Conservation (phyloP, 441 rosid species). For the Pelargonium australe region DNA sequence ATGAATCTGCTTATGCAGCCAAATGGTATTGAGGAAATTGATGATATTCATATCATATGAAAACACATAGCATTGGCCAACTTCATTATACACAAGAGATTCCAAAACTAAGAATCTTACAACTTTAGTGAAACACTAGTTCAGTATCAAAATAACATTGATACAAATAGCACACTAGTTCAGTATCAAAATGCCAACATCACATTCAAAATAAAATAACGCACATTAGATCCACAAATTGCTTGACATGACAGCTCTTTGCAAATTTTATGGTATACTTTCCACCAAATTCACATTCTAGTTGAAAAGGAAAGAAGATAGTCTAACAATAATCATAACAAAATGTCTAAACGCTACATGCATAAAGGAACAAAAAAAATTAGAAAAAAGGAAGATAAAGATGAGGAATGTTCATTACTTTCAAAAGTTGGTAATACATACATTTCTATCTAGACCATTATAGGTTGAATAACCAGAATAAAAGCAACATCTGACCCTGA, state of each 20-base stretch:
- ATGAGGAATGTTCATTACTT: conserved; percentile 21
- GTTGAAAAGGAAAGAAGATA: neutral
- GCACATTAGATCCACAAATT: neutral
- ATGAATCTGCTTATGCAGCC: conserved; percentile 23
- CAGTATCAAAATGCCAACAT: conserved; percentile 5
- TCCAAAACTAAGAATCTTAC: conserved; percentile 6
- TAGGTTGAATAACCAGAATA: conserved; percentile 21
- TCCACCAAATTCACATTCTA: neutral
- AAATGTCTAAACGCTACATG: conserved; percentile 1
- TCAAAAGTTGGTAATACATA: conserved; percentile 29
- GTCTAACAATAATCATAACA: neutral
- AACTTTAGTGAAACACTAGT: conserved; percentile 1
- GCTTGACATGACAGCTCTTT: neutral
- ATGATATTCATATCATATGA: conserved; percentile 14
- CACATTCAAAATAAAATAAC: neutral
- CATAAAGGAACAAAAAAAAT: neutral
- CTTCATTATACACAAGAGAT: conserved; percentile 6
- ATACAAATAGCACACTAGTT: conserved; percentile 3
- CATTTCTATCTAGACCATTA: conserved; percentile 25
- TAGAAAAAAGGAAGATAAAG: conserved; percentile 1
- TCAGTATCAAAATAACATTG: neutral
- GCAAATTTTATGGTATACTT: neutral
- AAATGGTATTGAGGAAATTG: conserved; percentile 15
- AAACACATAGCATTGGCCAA: conserved; percentile 10
- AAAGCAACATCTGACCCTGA: conserved; percentile 22